Percentiles rank a stretch among this genome's conserved stretches.
Conservation (phyloP, 257 asterid species). For the Fraxinus cuspidata region DNA sequence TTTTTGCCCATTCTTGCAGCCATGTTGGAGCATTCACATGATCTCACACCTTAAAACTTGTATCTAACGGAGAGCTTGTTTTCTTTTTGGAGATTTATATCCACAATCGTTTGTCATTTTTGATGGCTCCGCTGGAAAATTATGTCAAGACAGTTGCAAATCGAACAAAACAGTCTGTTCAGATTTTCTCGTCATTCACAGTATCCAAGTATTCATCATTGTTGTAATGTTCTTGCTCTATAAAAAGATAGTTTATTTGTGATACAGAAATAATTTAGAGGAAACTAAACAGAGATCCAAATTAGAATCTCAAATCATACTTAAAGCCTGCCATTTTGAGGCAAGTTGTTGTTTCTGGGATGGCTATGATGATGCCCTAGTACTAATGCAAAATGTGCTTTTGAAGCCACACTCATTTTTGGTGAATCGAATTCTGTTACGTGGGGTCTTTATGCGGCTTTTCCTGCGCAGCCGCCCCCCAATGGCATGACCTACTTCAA, state of each 20-base stretch:
- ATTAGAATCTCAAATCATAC: slow-evolving; percentile 16
- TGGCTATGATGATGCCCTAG: slow-evolving; percentile 23
- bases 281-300: background rate
- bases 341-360: slow-evolving; percentile 32
- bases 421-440: slow-evolving; percentile 82
- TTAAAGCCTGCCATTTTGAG: background rate
- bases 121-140: background rate
- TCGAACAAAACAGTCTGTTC: background rate
- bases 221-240: background rate
- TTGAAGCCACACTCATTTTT: slow-evolving; percentile 60
- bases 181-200: background rate
- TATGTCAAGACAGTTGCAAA: slow-evolving; percentile 22
- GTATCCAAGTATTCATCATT: slow-evolving; percentile 15
- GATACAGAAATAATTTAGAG: background rate
- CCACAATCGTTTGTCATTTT: background rate
- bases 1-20: no score
- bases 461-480: slow-evolving; percentile 64
- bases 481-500: slow-evolving; percentile 74
- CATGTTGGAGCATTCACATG: no score
- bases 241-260: no score
- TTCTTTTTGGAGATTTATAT: background rate
- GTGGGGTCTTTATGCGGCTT: slow-evolving; percentile 65
- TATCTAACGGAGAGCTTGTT: no score
- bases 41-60: no score
- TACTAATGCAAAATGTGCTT: slow-evolving; percentile 47